These are phyloP conservation scores for Apophysomyces ossiformis DNA, from an alignment of 371 early-diverging fungal genomes.

Conservation along the genomic window DNA sequence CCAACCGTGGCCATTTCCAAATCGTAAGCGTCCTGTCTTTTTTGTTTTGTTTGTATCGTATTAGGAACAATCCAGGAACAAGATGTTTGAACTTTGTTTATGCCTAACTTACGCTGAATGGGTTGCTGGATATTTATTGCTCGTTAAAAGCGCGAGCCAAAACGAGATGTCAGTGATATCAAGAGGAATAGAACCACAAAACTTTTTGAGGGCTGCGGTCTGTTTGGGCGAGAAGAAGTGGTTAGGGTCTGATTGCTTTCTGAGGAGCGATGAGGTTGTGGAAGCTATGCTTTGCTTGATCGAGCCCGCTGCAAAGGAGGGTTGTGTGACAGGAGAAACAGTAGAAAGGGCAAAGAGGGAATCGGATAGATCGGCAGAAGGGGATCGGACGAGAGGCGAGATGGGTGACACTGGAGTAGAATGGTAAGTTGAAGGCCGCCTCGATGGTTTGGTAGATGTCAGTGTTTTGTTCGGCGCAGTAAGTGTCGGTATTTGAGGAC, in stretches of 20 bases:
- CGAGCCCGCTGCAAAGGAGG: constrained; percentile 3
- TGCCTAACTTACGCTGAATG: constrained; percentile 45
- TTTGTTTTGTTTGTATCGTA: not conserved
- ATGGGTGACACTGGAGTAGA: constrained; percentile 24
- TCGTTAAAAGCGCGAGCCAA: constrained; percentile 49
- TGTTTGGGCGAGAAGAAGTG: constrained; percentile 45
- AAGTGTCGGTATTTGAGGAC: constrained; percentile 27
- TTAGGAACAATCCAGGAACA: too few species aligned
- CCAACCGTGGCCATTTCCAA: constrained; percentile 72
- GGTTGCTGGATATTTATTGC: constrained; percentile 54
- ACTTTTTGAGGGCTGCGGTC: constrained; percentile 45
- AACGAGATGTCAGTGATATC: constrained; percentile 34
- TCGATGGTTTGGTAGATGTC: constrained; percentile 34
- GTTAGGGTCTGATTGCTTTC: constrained; percentile 32
- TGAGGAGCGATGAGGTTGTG: constrained; percentile 22
- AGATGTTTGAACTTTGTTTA: not conserved
- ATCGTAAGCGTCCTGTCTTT: constrained; percentile 76
- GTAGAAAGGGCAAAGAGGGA: constrained; percentile 23
- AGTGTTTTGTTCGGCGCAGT: constrained; percentile 46
- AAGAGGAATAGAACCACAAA: constrained; percentile 42
- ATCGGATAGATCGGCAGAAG: constrained; percentile 37
- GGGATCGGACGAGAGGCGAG: constrained; percentile 29
- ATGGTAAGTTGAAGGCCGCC: constrained; percentile 19
- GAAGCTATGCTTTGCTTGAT: constrained; percentile 27
- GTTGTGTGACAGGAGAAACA: not conserved